Conservation (phyloP, 2,329 filamentous ascomycete genomes). For the Fusarium sp. region DNA sequence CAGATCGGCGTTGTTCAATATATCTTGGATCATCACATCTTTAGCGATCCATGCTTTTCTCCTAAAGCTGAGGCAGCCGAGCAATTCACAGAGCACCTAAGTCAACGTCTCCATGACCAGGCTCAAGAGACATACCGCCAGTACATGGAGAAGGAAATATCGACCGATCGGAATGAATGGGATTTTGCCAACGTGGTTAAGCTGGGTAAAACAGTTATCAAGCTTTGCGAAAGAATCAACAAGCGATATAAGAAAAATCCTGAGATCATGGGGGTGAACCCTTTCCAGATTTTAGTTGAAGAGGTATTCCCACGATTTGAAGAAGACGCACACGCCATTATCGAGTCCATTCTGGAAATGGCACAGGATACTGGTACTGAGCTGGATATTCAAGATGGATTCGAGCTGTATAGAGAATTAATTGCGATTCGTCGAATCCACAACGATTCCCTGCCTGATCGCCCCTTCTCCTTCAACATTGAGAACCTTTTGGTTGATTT, state of each 20-base stretch:
- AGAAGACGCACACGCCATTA: constrained; percentile 85
- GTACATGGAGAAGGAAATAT: constrained; percentile 83
- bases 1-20: constrained; percentile 83
- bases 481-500: constrained; percentile 89
- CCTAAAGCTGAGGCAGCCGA: constrained; percentile 75
- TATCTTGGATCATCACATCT: constrained; percentile 84
- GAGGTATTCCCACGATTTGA: constrained; percentile 92
- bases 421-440: constrained; percentile 87
- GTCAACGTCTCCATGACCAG: constrained; percentile 77
- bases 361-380: constrained; percentile 77
- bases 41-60: constrained; percentile 79
- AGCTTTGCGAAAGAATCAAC: constrained; percentile 86
- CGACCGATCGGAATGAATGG: constrained; percentile 84
- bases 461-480: constrained; percentile 86
- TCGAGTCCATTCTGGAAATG: constrained; percentile 81
- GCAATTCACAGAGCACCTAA: constrained; percentile 77
- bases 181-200: constrained; percentile 91
- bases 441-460: constrained; percentile 74
- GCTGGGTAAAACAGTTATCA: constrained; percentile 86
- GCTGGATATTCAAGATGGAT: constrained; percentile 89
- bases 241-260: constrained; percentile 92
- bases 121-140: constrained; percentile 83
- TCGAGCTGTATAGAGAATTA: constrained; percentile 90
- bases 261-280: constrained; percentile 81
- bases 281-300: constrained; percentile 77